These are phyloP conservation scores for Dentipellis sp. DNA, from an alignment of 768 basidiomycete genomes.

Conservation along the genomic window DNA sequence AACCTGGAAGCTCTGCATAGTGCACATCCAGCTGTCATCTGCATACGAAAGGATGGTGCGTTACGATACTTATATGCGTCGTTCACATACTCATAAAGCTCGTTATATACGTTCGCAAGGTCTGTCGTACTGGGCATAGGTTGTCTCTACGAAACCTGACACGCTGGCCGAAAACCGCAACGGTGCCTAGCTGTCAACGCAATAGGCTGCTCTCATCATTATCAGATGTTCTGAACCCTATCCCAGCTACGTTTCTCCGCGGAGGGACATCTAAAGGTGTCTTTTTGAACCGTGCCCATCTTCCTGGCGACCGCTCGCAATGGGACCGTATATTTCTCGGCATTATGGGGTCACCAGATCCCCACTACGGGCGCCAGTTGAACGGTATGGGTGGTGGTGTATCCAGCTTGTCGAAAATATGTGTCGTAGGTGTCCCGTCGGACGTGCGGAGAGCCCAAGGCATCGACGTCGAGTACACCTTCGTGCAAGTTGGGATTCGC, in stretches of 20 bases:
- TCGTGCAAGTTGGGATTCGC: constrained; percentile 45
- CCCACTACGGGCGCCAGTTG: constrained; percentile 55
- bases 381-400: constrained; percentile 80
- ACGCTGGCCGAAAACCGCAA: too few relatives aligned
- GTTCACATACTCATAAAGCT: too few relatives aligned
- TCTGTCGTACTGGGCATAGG: too few relatives aligned
- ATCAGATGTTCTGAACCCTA: constrained; percentile 19
- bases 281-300: constrained; percentile 44
- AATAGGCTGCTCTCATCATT: too few relatives aligned
- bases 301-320: constrained; percentile 39
- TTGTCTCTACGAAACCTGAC: too few relatives aligned
- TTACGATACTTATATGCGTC: too few relatives aligned
- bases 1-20: too few relatives aligned
- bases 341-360: constrained; percentile 79
- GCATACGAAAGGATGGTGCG: too few relatives aligned
- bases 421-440: constrained; percentile 48
- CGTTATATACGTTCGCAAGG: too few relatives aligned
- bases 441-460: constrained; percentile 23
- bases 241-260: constrained; percentile 43
- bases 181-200: too few relatives aligned
- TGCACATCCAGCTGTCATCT: too few relatives aligned
- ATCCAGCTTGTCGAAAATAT: constrained; percentile 67
- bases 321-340: constrained; percentile 60
- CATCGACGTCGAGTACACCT: constrained; percentile 63
- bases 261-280: constrained; percentile 77